Conservation (phyloP, 2,329 filamentous ascomycete species). For the Myriangium duriaei region DNA sequence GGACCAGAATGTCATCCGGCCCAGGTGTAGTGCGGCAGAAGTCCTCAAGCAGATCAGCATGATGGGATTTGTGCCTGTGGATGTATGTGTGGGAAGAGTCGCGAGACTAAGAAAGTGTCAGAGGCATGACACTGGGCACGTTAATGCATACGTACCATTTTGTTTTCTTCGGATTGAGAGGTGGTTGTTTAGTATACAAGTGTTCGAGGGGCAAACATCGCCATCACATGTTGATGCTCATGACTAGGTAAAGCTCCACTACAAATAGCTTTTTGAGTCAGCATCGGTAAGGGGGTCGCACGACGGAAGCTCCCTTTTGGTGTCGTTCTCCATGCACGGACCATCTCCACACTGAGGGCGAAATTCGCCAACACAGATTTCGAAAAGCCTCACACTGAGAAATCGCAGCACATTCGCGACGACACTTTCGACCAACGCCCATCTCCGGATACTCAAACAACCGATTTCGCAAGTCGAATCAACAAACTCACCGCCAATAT, state of each 20-base stretch:
- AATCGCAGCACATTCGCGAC: slow-evolving; percentile 8
- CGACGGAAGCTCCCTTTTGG: no score
- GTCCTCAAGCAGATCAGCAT: slow-evolving; percentile 65
- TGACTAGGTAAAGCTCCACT: no score
- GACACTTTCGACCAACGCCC: slow-evolving; percentile 1
- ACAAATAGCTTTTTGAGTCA: no score
- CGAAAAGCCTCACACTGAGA: slow-evolving; percentile 6
- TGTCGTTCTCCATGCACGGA: background rate
- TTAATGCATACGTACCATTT: slow-evolving; percentile 6
- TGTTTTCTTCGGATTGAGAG: background rate
- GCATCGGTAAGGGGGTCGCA: no score
- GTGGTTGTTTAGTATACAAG: background rate
- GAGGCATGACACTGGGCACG: background rate
- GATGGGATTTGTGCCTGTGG: slow-evolving; percentile 58
- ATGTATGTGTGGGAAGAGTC: slow-evolving; percentile 64
- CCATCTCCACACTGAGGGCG: background rate
- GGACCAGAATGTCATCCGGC: slow-evolving; percentile 68
- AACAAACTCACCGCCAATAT: slow-evolving; percentile 42
- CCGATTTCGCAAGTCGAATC: slow-evolving; percentile 1
- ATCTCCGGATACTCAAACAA: background rate
- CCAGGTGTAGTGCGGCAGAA: slow-evolving; percentile 32
- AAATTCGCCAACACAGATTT: slow-evolving; percentile 4
- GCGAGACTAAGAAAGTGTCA: slow-evolving; percentile 38
- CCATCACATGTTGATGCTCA: no score
- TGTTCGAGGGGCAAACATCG: no score